Base-by-base conservation (phyloP, 2,329 filamentous ascomycete genomes). In the Talaromyces sp. region DNA sequence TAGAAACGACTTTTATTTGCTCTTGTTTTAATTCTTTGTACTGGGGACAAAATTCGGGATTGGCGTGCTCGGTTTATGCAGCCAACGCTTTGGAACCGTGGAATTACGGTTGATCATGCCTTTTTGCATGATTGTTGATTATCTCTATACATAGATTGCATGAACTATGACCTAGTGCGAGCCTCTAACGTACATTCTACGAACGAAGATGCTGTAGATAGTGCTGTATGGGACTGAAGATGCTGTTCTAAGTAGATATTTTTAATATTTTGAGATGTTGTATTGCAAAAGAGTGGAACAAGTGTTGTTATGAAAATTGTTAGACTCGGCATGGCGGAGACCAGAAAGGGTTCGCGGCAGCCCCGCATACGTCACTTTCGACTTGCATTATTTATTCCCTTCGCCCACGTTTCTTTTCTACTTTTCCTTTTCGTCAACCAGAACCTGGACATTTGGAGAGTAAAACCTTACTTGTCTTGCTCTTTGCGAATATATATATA, bases 301-400 rank as follows among this genome's bases (percentile, higher is more conserved):
- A 23, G 23, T 23, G 23, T 23, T 2, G 23, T 23, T 23, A 23
- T 23, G 23, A 40, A 5, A n/a, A n/a, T 7, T 14, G 14, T 40
- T 1, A 40, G 14, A 40, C 36, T 51, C 42, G 16, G 42, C 3
- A 51, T 51, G 50, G 30, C 50, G 50, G 50, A 53, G 30, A 16
- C 50, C 16, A 31, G 4, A 31, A 28, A 53, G 8, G 18, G 27
- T 42, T 40, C 47, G 55, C 36, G 18, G 34, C 50, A 34, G 58
- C 67, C 67, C 66, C 65, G 59, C 67, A 64, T 67, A 68, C 66
- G 67, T 68, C 67, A 68, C 66, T 56, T 56, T 36, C 55, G 42
- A 59, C 28, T 12, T 28, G n/a, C 50, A 52, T 53, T 42, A 23
- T 23, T 23, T 23, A 23, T 23, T 57, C 42, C 34, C 18, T 50